Base-by-base conservation (phyloP, 352 stramenopile genomes). In the Saprolegnia diclina region DNA sequence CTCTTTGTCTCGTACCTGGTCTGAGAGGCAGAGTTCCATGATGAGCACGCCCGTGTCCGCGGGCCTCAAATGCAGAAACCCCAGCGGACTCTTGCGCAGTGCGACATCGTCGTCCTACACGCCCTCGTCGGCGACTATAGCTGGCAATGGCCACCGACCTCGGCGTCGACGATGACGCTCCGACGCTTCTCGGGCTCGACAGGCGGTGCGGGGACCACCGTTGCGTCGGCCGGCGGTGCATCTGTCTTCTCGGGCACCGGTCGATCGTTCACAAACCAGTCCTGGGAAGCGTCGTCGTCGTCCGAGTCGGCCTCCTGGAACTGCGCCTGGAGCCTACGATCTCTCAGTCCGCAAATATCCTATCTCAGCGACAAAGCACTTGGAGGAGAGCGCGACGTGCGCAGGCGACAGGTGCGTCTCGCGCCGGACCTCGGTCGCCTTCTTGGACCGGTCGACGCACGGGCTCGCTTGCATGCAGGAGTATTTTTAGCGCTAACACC, bases 261-360 rank as follows among this genome's bases (percentile, higher is more conserved):
- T 48, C 81, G 77, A 56, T 92, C 84, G 71, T 92, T 91, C 35
- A 91, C 84, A 56, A 92, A 92, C 84, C 84, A 92, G 64, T 92
- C 82, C 74, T 92, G 80, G 13, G 75, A 85, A 32, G 83, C 64
- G 46, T 87, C 81, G 61, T 81, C 86, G 40, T 72, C 74, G 29
- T 83, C 71, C 0, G 81, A 87, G 10, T 72, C 71, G n/a, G 65
- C 72, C 24, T 89, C 81, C 62, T 92, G 82, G 50, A 92, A 92
- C 67, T 92, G 80, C 14, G 74, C 63, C 87, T 84, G 42, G 87
- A 77, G 56, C 19, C 46, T 66, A 71, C 21, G 16, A 18, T 14
- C 19, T 45, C 10, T 29, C 9, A n/a, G n/a, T n/a, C n/a, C n/a
- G n/a, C n/a, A n/a, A n/a, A n/a, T n/a, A n/a, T n/a, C n/a, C n/a